A percentile compares a stretch with the other conserved stretches of the same genome.
These are phyloP conservation scores for Colletotrichum sp. DNA, from an alignment of 2,329 filamentous ascomycete genomes.

Conservation along the genomic window DNA sequence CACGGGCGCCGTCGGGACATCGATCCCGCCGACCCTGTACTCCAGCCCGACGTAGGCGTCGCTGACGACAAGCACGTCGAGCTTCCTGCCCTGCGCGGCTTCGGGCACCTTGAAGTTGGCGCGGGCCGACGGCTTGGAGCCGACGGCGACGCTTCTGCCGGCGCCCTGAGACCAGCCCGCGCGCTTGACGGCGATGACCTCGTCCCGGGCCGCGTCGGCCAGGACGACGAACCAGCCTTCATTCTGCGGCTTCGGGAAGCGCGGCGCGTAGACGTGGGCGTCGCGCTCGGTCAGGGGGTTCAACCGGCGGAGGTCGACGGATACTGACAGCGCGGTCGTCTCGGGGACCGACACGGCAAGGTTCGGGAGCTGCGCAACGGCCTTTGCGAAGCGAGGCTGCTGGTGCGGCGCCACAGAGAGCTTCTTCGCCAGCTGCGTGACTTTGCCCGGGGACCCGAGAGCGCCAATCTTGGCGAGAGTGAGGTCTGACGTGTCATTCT, in stretches of 20 bases:
- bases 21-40: conserved; percentile 51
- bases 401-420: conserved; percentile 53
- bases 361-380: conserved; percentile 70
- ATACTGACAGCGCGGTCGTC: conserved; percentile 66
- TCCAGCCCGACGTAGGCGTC: conserved; percentile 85
- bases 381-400: conserved; percentile 58
- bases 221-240: conserved; percentile 92
- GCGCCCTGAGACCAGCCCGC: conserved; percentile 67
- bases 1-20: conserved; percentile 53
- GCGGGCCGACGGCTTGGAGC: conserved; percentile 55
- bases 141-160: conserved; percentile 35
- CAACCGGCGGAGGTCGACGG: conserved; percentile 65
- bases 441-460: conserved; percentile 33
- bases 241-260: conserved; percentile 91
- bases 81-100: conserved; percentile 55
- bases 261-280: conserved; percentile 81
- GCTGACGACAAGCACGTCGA: conserved; percentile 80
- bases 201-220: conserved; percentile 68
- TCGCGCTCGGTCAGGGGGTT: conserved; percentile 71
- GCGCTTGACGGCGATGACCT: conserved; percentile 85
- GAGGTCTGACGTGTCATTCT: conserved; percentile 42
- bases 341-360: conserved; percentile 65
- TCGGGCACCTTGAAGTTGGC: conserved; percentile 66
- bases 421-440: conserved; percentile 49
- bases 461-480: conserved; percentile 46